phyloP scores from a whole-genome alignment of 805 yeast genomes.

The Debaryomyces castellii region DNA sequence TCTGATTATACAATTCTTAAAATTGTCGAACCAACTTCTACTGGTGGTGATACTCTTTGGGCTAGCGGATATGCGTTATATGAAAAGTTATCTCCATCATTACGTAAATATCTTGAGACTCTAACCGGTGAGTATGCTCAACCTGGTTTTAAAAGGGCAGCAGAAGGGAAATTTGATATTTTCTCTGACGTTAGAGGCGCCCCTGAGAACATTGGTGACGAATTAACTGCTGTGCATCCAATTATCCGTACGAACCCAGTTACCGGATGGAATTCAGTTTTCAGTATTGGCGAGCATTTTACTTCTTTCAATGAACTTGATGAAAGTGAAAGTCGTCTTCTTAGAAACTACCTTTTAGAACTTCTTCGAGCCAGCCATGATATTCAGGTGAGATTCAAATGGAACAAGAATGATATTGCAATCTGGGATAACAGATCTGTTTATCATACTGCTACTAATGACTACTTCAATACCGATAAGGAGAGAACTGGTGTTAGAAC shows the following conservation, averaged over 20 bases:
- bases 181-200: slow-evolving; percentile 23
- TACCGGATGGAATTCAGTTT: slow-evolving; percentile 28
- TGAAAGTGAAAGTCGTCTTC: slow-evolving; percentile 27
- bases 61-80: slow-evolving; percentile 54
- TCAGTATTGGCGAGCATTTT: slow-evolving; percentile 20
- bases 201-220: slow-evolving; percentile 19
- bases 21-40: slow-evolving; percentile 47
- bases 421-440: slow-evolving; percentile 57
- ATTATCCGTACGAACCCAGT: slow-evolving; percentile 31
- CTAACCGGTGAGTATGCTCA: slow-evolving; percentile 7
- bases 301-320: slow-evolving; percentile 10
- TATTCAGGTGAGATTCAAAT: slow-evolving; percentile 49
- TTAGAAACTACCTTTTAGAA: slow-evolving; percentile 41
- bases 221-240: slow-evolving; percentile 20
- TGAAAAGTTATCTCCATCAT: slow-evolving; percentile 50
- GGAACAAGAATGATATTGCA: slow-evolving; percentile 45
- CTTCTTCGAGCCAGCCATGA: slow-evolving; percentile 49
- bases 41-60: slow-evolving; percentile 58
- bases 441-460: slow-evolving; percentile 16
- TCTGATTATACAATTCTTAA: slow-evolving; percentile 57
- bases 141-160: slow-evolving; percentile 20
- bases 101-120: slow-evolving; percentile 15
- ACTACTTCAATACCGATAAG: slow-evolving; percentile 3
- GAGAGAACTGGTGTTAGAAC: slow-evolving; percentile 10
- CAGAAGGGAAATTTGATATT: slow-evolving; percentile 28